Percentiles rank a stretch among this genome's conserved stretches.
These are phyloP conservation scores for Aspergillus brasiliensis DNA, from an alignment of 2,329 filamentous ascomycete genomes.

Conservation along the genomic window DNA sequence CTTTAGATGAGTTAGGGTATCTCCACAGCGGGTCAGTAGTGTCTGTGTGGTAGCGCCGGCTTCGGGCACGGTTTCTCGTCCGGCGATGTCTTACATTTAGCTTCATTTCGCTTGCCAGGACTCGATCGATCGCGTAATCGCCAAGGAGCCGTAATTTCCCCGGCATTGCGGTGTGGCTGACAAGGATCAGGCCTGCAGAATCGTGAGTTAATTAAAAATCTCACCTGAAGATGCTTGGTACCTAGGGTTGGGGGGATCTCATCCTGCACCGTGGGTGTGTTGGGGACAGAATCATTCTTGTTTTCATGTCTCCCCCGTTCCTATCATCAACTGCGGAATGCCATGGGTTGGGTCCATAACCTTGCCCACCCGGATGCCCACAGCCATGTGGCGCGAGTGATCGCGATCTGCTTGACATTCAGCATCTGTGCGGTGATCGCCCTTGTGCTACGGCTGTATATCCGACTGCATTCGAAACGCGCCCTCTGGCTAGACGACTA, in stretches of 20 bases:
- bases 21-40: background rate
- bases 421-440: conserved; percentile 25
- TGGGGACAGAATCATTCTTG: background rate
- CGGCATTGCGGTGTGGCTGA: background rate
- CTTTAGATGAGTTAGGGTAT: no score
- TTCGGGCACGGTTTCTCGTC: background rate
- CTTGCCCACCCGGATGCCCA: conserved; percentile 26
- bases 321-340: background rate
- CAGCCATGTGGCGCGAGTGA: conserved; percentile 23
- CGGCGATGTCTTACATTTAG: background rate
- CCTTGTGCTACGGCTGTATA: conserved; percentile 27
- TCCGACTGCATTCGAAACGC: conserved; percentile 24
- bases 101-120: background rate
- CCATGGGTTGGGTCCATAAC: conserved; percentile 36
- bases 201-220: background rate
- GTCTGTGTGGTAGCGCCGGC: background rate
- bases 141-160: background rate
- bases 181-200: background rate
- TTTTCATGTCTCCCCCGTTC: background rate
- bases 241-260: background rate
- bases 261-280: background rate
- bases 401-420: conserved; percentile 27
- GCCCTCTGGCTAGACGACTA: conserved; percentile 31
- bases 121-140: background rate
- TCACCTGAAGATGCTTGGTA: background rate